Evolutionary conservation across 495 filamentous ascomycete genomes (phyloP).

Genomic region (Glutinoglossum americanum): DNA sequence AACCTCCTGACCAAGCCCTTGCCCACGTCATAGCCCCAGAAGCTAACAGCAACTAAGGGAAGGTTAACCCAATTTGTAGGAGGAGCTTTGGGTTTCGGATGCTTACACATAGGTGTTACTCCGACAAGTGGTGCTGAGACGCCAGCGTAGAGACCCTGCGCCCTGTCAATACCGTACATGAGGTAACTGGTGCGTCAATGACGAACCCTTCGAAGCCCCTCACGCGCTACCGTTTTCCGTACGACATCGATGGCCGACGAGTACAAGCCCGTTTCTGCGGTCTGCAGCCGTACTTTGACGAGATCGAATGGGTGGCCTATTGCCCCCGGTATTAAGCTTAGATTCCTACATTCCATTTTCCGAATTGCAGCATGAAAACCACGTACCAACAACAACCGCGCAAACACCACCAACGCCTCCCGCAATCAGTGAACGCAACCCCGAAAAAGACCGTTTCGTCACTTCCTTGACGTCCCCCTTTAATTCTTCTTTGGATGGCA

Average conservation of each 20-base stretch:
- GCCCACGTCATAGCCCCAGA: slow-evolving; percentile 95
- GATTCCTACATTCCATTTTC: not conserved
- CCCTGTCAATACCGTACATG: not conserved
- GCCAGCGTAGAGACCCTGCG: slow-evolving; percentile 71
- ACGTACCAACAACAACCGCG: slow-evolving; percentile 53
- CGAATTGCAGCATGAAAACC: not conserved
- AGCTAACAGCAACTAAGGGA: slow-evolving; percentile 73
- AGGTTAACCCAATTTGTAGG: not conserved
- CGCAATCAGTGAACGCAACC: slow-evolving; percentile 59
- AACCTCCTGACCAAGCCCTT: slow-evolving; percentile 59
- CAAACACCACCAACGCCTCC: slow-evolving; percentile 88
- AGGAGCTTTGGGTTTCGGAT: not conserved
- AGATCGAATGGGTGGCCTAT: slow-evolving; percentile 78
- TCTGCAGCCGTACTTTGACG: slow-evolving; percentile 93
- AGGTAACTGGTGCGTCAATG: not conserved
- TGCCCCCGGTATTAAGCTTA: not conserved
- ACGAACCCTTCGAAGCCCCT: slow-evolving; percentile 43
- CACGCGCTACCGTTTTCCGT: slow-evolving; percentile 61
- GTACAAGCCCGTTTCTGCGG: slow-evolving; percentile 85
- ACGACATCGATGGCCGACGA: slow-evolving; percentile 81
- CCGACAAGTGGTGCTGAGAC: slow-evolving; percentile 86
- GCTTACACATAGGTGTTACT: slow-evolving; percentile 96
- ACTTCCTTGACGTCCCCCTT: slow-evolving; percentile 17
- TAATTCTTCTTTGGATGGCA: slow-evolving; percentile 22
- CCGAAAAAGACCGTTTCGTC: slow-evolving; percentile 16